Base-by-base conservation (phyloP, 2,329 filamentous ascomycete genomes). In the Apiospora rasikravindrae region DNA sequence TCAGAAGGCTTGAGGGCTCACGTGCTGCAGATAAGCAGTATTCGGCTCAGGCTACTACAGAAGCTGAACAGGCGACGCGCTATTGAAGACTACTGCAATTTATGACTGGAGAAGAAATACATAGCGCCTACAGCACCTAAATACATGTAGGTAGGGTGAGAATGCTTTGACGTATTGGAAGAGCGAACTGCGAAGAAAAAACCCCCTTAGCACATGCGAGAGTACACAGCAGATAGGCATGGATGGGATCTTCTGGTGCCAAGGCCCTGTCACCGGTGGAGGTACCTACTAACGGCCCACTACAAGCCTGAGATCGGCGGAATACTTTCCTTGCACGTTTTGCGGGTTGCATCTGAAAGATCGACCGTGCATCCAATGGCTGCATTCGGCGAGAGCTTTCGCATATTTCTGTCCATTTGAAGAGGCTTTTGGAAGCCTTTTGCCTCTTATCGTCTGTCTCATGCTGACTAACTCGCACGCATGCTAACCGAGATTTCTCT, bases 291-390 rank as follows among this genome's bases (percentile, higher is more conserved):
- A 37, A 11, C 29, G 53, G 26, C 53, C 53, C 53, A 29, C 53
- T 61, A 8, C 26, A 57, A 19, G 51, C 51, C 26, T 19, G 51
- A 57, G 51, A 61, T 61, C 53, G 26, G 53, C 53, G 33, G 26
- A 22, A 61, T 37, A 29, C 10, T 61, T 61, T 57, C 51, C 51
- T 33, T 19, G 14, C 14, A 57, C 26, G 51, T 7, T 61, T 37
- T 37, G 26, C 53, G 53, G 53, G 53, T 61, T 61, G 29, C 53
- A 61, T 37, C 53, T 37, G 7, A 61, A 61, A 22, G 53, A 61
- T 61, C 53, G 53, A 61, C 53, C 53, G 53, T 61, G 53, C 53
- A 61, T 61, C 53, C 33, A 61, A 61, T 61, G 53, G 29, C 14
- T 37, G 53, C 29, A 53, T 26, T 53, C n/a, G 24, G 49, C n/a